Conservation (phyloP, 306 rosid genomes). For the Abrus precatorius region DNA sequence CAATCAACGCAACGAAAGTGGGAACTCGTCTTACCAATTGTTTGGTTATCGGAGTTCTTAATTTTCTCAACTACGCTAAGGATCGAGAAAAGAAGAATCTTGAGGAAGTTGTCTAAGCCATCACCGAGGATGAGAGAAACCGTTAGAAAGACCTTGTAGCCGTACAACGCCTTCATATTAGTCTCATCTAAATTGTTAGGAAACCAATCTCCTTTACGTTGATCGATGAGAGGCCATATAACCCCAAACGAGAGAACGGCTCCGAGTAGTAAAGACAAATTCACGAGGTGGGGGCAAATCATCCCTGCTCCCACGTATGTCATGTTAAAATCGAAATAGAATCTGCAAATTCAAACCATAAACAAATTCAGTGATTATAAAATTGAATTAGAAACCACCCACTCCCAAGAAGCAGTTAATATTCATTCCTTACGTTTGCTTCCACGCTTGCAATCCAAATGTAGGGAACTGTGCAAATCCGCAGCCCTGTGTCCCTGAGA, state of each 20-base stretch:
- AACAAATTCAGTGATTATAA: too few relatives aligned
- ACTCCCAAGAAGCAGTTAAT: not conserved
- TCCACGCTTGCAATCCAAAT: constrained; percentile 83
- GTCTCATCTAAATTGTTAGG: constrained; percentile 60
- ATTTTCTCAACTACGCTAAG: constrained; percentile 48
- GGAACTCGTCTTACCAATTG: constrained; percentile 9
- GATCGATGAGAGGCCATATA: constrained; percentile 77
- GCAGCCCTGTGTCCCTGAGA: constrained; percentile 63
- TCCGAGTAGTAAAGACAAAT: constrained; percentile 59
- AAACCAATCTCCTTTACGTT: constrained; percentile 75
- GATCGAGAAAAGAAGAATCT: constrained; percentile 60
- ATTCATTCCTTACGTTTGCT: constrained; percentile 52
- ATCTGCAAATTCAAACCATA: constrained; percentile 54
- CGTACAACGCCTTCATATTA: constrained; percentile 78
- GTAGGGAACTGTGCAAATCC: constrained; percentile 77
- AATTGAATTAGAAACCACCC: not conserved
- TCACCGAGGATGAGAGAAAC: constrained; percentile 80
- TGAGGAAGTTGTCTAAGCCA: constrained; percentile 75
- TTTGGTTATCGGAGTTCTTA: not conserved
- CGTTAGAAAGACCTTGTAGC: constrained; percentile 78
- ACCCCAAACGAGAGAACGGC: constrained; percentile 71
- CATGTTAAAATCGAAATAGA: constrained; percentile 72
- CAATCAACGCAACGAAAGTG: not conserved
- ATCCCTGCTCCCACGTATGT: constrained; percentile 86
- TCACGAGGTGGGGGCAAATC: constrained; percentile 70